Evolutionary conservation across 257 asterid species (phyloP).

Genomic region (Solanum microdontum): DNA sequence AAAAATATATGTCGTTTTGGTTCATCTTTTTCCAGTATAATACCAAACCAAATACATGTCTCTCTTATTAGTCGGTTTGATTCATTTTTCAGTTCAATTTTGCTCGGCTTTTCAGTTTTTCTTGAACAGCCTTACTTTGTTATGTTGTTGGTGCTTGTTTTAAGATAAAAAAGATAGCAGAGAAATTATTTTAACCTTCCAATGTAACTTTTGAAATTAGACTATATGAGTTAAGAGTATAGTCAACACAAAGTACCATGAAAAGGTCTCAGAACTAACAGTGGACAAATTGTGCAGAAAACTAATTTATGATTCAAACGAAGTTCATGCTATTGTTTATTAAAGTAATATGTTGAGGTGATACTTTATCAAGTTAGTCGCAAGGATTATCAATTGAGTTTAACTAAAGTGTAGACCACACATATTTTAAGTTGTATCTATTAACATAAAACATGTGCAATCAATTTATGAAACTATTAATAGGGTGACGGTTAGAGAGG

Average conservation of each 20-base stretch:
- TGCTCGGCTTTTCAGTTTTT: not conserved
- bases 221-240: not conserved
- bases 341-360: not conserved
- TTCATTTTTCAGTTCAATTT: not conserved
- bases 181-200: not conserved
- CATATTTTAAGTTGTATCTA: not conserved
- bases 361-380: not conserved
- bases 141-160: not conserved
- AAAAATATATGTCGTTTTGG: not conserved
- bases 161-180: not conserved
- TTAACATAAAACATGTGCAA: too few species aligned
- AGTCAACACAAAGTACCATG: not conserved
- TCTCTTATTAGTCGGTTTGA: not conserved
- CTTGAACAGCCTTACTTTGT: not conserved
- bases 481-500: not conserved
- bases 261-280: fast-evolving
- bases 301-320: not conserved
- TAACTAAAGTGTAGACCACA: not conserved
- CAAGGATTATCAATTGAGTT: not conserved
- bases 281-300: not conserved
- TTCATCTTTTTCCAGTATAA: not conserved
- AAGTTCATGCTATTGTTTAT: not conserved
- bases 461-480: too few species aligned
- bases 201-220: not conserved
- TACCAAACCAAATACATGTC: not conserved